phyloP scores from a whole-genome alignment of 805 yeast species.

The Candida xiaguanensis region DNA sequence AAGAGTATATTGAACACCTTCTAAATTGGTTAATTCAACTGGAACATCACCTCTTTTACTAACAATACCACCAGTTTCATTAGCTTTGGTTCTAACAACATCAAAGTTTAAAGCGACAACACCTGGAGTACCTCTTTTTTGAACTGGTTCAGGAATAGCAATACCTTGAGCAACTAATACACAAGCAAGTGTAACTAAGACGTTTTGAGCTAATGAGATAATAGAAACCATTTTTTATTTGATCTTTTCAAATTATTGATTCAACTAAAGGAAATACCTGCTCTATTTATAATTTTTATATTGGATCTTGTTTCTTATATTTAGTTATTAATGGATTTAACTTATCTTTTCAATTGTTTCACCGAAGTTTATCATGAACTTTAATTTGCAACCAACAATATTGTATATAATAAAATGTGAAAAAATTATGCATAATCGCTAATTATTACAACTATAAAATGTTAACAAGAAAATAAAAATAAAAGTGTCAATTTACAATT shows the following conservation, averaged over 20 bases:
- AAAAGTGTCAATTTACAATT: too few relatives aligned
- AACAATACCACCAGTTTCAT: not conserved
- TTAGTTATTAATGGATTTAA: too few relatives aligned
- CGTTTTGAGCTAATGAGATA: slow-evolving; percentile 6
- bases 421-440: too few relatives aligned
- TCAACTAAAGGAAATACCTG: not conserved
- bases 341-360: too few relatives aligned
- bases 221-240: slow-evolving; percentile 9
- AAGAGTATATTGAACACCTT: not conserved
- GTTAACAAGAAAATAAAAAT: too few relatives aligned
- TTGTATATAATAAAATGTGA: too few relatives aligned
- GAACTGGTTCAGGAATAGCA: slow-evolving; percentile 5
- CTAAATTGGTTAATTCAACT: not conserved
- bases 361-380: too few relatives aligned
- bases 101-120: slow-evolving; percentile 7
- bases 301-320: too few relatives aligned
- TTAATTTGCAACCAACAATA: too few relatives aligned
- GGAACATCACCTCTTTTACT: slow-evolving; percentile 5
- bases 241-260: not conserved
- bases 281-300: not conserved
- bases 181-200: slow-evolving; percentile 7
- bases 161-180: slow-evolving; percentile 8
- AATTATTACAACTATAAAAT: too few relatives aligned
- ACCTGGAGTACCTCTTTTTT: slow-evolving; percentile 5
- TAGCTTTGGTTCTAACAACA: slow-evolving; percentile 5